These are phyloP conservation scores for Neocallimastix lanati DNA, from an alignment of 192 early-diverging fungal genomes.

Conservation along the genomic window DNA sequence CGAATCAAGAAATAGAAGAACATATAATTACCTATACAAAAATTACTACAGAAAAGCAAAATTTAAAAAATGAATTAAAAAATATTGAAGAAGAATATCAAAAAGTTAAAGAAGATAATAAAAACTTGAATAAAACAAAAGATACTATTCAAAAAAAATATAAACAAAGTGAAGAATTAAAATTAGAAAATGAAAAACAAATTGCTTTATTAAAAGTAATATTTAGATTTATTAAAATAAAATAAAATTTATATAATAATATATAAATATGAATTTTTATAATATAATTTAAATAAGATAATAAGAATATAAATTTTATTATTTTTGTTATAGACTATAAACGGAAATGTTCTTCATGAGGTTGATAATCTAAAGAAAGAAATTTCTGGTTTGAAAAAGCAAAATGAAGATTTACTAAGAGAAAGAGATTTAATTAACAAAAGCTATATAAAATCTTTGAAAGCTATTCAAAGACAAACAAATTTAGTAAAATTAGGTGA, in stretches of 20 bases:
- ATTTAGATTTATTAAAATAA: background rate
- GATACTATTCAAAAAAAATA: background rate
- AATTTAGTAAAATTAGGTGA: constrained; percentile 33
- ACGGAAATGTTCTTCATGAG: background rate
- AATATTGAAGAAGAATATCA: background rate
- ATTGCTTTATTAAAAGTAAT: background rate
- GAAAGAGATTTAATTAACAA: constrained; percentile 40
- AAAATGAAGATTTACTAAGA: constrained; percentile 19
- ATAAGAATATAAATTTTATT: too few species aligned
- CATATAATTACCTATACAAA: background rate
- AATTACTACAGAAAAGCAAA: background rate
- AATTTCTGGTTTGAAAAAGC: constrained; percentile 23
- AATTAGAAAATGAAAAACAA: constrained; percentile 18
- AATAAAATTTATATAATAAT: too few species aligned
- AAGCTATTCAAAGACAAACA: constrained; percentile 27
- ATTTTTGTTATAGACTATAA: too few species aligned
- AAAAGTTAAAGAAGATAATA: background rate
- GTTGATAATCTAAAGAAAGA: constrained; percentile 10
- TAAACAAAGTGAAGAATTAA: background rate
- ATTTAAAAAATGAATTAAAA: background rate
- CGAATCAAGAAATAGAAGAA: background rate
- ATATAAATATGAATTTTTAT: too few species aligned
- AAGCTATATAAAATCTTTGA: constrained; percentile 31
- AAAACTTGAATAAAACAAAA: background rate
- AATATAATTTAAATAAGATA: too few species aligned